A percentile compares a stretch with the other conserved stretches of the same genome.
Evolutionary conservation across 495 filamentous ascomycete genomes (phyloP).

Genomic region (Lepraria neglecta): DNA sequence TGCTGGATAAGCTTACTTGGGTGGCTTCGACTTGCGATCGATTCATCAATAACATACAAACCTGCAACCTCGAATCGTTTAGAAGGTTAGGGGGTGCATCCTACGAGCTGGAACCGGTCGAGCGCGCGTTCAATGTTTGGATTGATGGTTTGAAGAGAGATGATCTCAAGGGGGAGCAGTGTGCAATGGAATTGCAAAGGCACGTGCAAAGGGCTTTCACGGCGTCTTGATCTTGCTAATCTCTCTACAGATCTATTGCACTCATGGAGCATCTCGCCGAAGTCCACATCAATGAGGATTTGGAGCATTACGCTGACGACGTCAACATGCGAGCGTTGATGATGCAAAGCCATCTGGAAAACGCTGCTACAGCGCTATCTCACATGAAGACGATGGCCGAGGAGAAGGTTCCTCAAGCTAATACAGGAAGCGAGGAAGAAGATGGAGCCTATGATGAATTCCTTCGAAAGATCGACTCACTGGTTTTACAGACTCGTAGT

Average conservation of each 20-base stretch:
- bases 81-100: conserved; percentile 64
- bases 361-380: conserved; percentile 60
- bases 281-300: conserved; percentile 62
- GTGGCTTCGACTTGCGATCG: conserved; percentile 74
- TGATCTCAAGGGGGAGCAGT: conserved; percentile 78
- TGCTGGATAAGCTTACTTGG: conserved; percentile 80
- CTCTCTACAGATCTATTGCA: conserved; percentile 52
- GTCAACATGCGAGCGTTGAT: conserved; percentile 64
- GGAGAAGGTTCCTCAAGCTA: conserved; percentile 48
- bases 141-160: conserved; percentile 76
- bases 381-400: conserved; percentile 54
- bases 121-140: conserved; percentile 82
- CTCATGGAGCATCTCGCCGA: conserved; percentile 80
- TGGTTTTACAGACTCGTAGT: conserved; percentile 69
- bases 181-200: conserved; percentile 70
- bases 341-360: conserved; percentile 81
- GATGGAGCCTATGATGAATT: conserved; percentile 62
- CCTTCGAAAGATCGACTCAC: conserved; percentile 60
- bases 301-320: conserved; percentile 75
- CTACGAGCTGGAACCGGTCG: conserved; percentile 88
- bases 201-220: not conserved
- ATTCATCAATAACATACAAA: conserved; percentile 69
- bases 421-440: conserved; percentile 48
- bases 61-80: conserved; percentile 73
- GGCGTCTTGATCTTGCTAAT: not conserved